Base-by-base conservation (phyloP, 306 rosid genomes). In the Astragalus membranaceus region DNA sequence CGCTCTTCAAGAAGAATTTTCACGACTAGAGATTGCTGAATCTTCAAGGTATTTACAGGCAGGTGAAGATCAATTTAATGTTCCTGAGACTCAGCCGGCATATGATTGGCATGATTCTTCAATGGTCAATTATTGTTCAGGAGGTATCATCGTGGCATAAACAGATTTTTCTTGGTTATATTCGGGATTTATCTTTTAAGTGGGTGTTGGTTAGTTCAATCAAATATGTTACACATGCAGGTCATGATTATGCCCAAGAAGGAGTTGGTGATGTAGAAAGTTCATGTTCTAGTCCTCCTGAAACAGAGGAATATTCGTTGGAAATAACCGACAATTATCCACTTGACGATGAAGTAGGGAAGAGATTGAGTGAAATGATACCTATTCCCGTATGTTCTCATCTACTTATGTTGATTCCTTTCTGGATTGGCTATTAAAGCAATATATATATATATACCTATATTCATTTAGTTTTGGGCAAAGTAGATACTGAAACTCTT, bases 1-100 rank as follows among this genome's bases (percentile, higher is more conserved):
- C 12, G 75, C 88, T 32, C 95, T 92, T 56, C 98, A 89, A 78
- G 91, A 92, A 75, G 88, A 89, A 64, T 89, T 83, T 81, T 77
- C 88, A 17, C 86, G 52, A 37, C 80, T 89, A 58, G 78, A 80
- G 3, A 57, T 88, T 23, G 75, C 73, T 17, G 96, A 92, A 39
- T 10, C 67, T 74, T 81, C 94, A 46, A 69, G 75, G 66, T 73
- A 73, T 76, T 66, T 79, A 10, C 78, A 73, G 59, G 73, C 70
- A 68, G 75, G 79, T 63, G 88, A 83, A 67, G 83, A 80, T 9
- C 84, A 60, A 23, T 73, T 69, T 63, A 88, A 72, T 70, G 75
- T 65, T 16, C 48, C 90, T 70, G 63, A 72, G 64, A 36, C 67
- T 11, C 35, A 55, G 60, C 78, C 79, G 15, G 69, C 76, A 33